phyloP scores from a whole-genome alignment of 1,284 basidiomycete species.

The Grifola frondosa region DNA sequence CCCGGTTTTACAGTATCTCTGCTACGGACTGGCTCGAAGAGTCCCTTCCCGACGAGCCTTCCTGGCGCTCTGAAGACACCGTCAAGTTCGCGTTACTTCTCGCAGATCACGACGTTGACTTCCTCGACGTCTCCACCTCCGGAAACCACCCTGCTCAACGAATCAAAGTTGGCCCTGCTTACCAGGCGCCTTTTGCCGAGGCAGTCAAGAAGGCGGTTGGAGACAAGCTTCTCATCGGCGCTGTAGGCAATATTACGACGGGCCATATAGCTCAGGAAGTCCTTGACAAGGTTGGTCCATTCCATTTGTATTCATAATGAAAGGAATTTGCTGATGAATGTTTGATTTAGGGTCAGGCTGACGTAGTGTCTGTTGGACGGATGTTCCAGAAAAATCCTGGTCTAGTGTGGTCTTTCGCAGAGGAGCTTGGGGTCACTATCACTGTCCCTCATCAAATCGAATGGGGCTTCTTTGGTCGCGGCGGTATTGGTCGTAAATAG shows the following conservation, averaged over 20 bases:
- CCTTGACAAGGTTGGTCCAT: slow-evolving; percentile 37
- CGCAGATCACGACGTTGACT: slow-evolving; percentile 46
- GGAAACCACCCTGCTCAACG: slow-evolving; percentile 40
- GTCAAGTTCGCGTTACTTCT: slow-evolving; percentile 46
- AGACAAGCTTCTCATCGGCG: slow-evolving; percentile 44
- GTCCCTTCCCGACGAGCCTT: slow-evolving; percentile 39
- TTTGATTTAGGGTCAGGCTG: slow-evolving; percentile 27
- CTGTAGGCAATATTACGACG: slow-evolving; percentile 60
- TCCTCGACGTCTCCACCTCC: slow-evolving; percentile 53
- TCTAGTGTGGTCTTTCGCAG: slow-evolving; percentile 47
- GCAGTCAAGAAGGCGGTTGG: slow-evolving; percentile 43
- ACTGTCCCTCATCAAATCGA: slow-evolving; percentile 46
- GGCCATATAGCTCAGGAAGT: slow-evolving; percentile 57
- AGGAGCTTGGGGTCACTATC: slow-evolving; percentile 50
- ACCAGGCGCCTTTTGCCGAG: slow-evolving; percentile 48
- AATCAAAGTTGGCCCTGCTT: slow-evolving; percentile 30
- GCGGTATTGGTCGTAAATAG: slow-evolving; percentile 3
- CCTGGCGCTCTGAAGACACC: slow-evolving; percentile 57
- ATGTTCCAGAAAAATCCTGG: slow-evolving; percentile 57
- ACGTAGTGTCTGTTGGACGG: slow-evolving; percentile 47
- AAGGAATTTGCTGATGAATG: not conserved
- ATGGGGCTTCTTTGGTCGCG: slow-evolving; percentile 41
- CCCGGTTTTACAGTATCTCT: slow-evolving; percentile 44
- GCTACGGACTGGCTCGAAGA: slow-evolving; percentile 59
- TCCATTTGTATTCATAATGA: no score